Evolutionary conservation across 768 basidiomycete genomes (phyloP), one percentile per base, ranked within the genome.

Genomic region (Gyrodon lividus): DNA sequence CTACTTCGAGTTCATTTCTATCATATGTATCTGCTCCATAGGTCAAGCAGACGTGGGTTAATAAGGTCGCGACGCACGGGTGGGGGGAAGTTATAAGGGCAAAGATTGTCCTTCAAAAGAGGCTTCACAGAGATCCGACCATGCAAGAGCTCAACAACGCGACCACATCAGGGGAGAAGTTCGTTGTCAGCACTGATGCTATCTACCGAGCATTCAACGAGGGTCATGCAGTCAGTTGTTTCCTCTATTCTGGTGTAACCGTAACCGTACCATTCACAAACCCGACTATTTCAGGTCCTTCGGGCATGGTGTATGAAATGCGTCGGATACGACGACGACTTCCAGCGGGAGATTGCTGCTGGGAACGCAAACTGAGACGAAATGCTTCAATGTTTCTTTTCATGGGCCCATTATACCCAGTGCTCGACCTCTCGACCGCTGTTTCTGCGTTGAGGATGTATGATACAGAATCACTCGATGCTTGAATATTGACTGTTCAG

Each of bases 321-420:
- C 10, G 41, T 61, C 20, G 61, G 55, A 20, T 66, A 56, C 22
- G 55, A 66, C 34, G 63, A 62, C 20, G 17, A 51, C 20, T 62
- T 59, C n/a, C 50, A 64, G 41, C 50, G 50, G 5, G 43, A 59
- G 31, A 54, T 58, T 5, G 62, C 59, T 14, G 51, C 46, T 30
- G 62, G 54, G 2, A 53, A 55, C 31, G 19, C 7, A 4, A 13
- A 48, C 5, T 64, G 40, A 52, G 16, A n/a, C n/a, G n/a, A n/a
- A n/a, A n/a, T n/a, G n/a, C n/a, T n/a, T n/a, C n/a, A n/a, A n/a
- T n/a, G n/a, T n/a, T n/a, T n/a, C n/a, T n/a, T n/a, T n/a, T n/a
- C n/a, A 9, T 7, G 8, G 13, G 8, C 10, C 31, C 26, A 7
- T 3, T 4, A 16, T 20, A 19, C 19, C 24, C 8, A 26, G 24